Conservation (phyloP, 2,329 filamentous ascomycete genomes). For the Grosmannia serpens region DNA sequence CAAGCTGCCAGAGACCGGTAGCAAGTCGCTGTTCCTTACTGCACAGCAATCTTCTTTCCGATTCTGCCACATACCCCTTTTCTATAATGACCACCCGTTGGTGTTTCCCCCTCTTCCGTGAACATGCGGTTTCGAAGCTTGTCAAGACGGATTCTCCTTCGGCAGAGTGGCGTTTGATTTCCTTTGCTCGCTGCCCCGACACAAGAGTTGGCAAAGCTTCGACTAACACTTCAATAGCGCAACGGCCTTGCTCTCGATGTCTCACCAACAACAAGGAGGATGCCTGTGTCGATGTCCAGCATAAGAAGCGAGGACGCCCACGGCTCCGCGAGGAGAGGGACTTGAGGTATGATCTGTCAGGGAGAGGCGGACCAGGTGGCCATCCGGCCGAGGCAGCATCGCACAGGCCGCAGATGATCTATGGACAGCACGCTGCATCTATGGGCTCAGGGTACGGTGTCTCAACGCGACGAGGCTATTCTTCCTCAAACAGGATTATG, state of each 20-base stretch:
- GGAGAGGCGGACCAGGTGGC: constrained; percentile 29
- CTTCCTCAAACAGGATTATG: constrained; percentile 34
- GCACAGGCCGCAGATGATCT: constrained; percentile 38
- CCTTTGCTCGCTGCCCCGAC: background rate
- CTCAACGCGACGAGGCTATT: constrained; percentile 31
- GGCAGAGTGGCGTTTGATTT: background rate
- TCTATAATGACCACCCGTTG: background rate
- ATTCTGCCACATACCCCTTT: background rate
- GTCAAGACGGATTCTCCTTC: background rate
- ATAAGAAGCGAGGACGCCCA: constrained; percentile 74
- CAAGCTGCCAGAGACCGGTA: too few relatives aligned
- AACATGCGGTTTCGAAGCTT: too few relatives aligned
- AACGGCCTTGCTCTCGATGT: constrained; percentile 69
- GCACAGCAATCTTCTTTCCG: too few relatives aligned
- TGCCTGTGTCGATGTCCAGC: constrained; percentile 69
- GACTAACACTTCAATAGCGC: constrained; percentile 32
- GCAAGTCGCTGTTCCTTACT: too few relatives aligned
- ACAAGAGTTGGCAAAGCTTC: too few relatives aligned
- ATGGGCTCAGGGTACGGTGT: constrained; percentile 34
- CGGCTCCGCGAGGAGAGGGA: constrained; percentile 63
- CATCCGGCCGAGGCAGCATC: constrained; percentile 32
- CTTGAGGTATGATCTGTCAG: constrained; percentile 38
- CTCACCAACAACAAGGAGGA: constrained; percentile 70
- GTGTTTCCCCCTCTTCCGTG: background rate
- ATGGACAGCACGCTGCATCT: constrained; percentile 30